These are phyloP conservation scores for Gossypium davidsonii DNA, from an alignment of 441 rosid genomes.

Conservation along the genomic window DNA sequence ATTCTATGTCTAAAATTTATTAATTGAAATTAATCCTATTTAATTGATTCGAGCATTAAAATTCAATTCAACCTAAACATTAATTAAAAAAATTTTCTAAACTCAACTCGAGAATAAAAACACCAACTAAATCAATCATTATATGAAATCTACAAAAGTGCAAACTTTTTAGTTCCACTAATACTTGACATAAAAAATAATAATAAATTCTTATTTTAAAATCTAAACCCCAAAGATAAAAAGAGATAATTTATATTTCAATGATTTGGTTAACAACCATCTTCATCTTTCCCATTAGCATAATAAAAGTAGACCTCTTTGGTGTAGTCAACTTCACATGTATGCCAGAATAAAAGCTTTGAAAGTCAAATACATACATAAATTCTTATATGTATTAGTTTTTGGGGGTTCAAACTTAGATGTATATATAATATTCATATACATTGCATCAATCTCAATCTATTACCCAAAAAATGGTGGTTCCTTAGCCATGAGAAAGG, in stretches of 20 bases:
- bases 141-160: too few relatives aligned
- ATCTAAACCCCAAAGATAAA: neutral
- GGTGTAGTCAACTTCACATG: slow-evolving; percentile 11
- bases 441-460: neutral
- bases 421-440: neutral
- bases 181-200: neutral
- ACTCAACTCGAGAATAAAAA: too few relatives aligned
- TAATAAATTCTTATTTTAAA: neutral
- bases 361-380: slow-evolving; percentile 9
- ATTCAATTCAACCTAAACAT: too few relatives aligned
- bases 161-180: neutral
- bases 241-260: neutral
- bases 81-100: too few relatives aligned
- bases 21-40: too few relatives aligned
- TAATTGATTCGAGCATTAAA: too few relatives aligned
- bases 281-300: neutral
- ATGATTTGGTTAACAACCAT: slow-evolving; percentile 4
- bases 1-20: too few relatives aligned
- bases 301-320: neutral
- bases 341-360: neutral
- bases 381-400: too few relatives aligned
- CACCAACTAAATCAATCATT: too few relatives aligned
- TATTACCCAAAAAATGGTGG: neutral
- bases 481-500: slow-evolving; percentile 4
- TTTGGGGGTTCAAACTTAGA: neutral